These are phyloP conservation scores for Capsella bursapastoris DNA, from an alignment of 345 rosid genomes.

Conservation along the genomic window DNA sequence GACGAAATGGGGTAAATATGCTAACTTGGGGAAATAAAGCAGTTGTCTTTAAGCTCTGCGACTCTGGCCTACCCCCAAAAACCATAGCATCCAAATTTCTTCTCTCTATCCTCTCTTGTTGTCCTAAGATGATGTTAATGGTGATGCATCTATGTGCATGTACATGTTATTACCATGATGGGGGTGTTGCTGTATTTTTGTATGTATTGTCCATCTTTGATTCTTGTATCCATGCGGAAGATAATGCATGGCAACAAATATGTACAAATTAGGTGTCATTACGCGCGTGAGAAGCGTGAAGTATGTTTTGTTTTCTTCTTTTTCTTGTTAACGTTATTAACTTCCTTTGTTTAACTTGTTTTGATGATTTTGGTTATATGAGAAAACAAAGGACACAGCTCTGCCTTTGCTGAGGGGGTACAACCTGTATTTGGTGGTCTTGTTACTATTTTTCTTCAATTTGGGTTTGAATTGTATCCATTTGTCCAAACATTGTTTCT, in stretches of 20 bases:
- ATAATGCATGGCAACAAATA: slow-evolving; percentile 23
- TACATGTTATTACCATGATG: background rate
- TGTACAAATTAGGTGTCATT: slow-evolving; percentile 6
- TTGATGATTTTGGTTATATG: background rate
- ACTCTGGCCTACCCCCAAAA: slow-evolving; percentile 40
- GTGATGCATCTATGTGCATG: background rate
- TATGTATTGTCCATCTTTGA: background rate
- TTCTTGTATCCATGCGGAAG: slow-evolving; percentile 6
- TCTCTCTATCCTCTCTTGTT: background rate
- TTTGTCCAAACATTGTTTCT: slow-evolving; percentile 21
- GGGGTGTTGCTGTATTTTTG: background rate
- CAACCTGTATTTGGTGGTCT: slow-evolving; percentile 30
- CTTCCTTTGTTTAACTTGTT: slow-evolving; percentile 7
- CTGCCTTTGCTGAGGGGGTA: slow-evolving; percentile 33
- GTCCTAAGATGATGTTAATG: slow-evolving; percentile 15
- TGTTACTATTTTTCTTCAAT: background rate
- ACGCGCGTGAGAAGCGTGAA: slow-evolving; percentile 34
- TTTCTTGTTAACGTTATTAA: slow-evolving; percentile 13
- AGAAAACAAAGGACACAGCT: slow-evolving; percentile 22
- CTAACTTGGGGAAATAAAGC: slow-evolving; percentile 38
- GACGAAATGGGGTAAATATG: slow-evolving; percentile 37
- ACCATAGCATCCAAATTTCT: slow-evolving; percentile 32
- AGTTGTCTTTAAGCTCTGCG: slow-evolving; percentile 37
- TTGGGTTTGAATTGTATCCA: slow-evolving; percentile 2
- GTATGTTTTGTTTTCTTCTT: background rate